Evolutionary conservation across 164 flowering plant species (phyloP), one percentile per base, ranked within the genome.

Genomic region (Cinnamomum chago): DNA sequence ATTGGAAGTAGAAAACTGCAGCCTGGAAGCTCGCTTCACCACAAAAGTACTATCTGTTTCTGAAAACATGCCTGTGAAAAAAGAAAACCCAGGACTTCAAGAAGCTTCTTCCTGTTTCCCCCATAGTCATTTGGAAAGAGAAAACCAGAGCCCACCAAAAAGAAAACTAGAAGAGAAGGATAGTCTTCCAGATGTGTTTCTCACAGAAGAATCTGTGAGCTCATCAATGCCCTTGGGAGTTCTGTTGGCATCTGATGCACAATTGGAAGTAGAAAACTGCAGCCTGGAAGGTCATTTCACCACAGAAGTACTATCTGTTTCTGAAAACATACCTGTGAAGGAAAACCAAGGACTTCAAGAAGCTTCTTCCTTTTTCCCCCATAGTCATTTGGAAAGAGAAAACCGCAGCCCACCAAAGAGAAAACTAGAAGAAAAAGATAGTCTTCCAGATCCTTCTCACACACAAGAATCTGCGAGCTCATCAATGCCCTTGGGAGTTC

Each of bases 391-490:
- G 7, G 62, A 73, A 23, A 23, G 47, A 51, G 76, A 64, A 33
- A 79, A 78, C 68, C 68, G 72, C 28, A 73, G 75, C 65, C 73
- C 78, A 28, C 50, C 62, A 40, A 68, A 27, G 50, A 73, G 71
- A 17, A 28, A 1, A n/a, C 30, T 35, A 58, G 65, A 60, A 71
- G 65, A 51, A 52, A 65, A 55, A n/a, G 64, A 40, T 12, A 28
- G 25, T 14, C 11, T 40, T 78, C 58, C 71, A 78, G 73, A 72
- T 30, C 70, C 12, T 24, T 30, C 35, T 25, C 5, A 40, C 18
- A 74, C 11, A 5, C 28, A 71, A 27, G 83, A 78, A 65, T 75
- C 83, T 22, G 81, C 70, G 71, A 76, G 71, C 50, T 72, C 79
- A 3, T 70, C 78, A 18, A 65, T 77, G 69, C 74, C 81, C 47